Evolutionary conservation across 331 rosid genomes (phyloP), one percentile per base, ranked within the genome.

Genomic region (Cydonia oblonga): DNA sequence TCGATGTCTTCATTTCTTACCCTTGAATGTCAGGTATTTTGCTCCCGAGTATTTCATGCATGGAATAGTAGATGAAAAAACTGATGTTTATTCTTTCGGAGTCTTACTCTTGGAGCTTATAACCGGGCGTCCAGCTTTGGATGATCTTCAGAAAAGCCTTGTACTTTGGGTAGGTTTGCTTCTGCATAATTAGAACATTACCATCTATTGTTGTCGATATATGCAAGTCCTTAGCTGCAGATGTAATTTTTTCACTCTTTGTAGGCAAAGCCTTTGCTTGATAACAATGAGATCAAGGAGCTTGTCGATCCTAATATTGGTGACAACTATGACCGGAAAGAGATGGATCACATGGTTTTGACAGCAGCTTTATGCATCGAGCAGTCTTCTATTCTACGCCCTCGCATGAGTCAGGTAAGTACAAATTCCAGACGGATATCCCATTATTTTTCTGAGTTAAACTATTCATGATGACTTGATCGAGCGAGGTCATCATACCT

Each of bases 1-100:
- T 54, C 75, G 32, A 57, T 59, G 42, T 46, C 25, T 40, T 66
- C 38, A 28, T 61, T 24, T 56, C 19, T 32, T 69, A 38, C 70
- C 60, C 64, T 57, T 65, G 7, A 44, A 76, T 77, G 82, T 52
- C 85, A 92, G 96, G 77, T 92, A 92, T 83, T 85, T 88, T 68
- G 98, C 98, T 66, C 98, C 96, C 7, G 98, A 92, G 65, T 92
- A 92, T 79, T 73, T 88, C 84, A 84, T 80, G 87, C 92, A 84
- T 56, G 98, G 98, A 72, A 80, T 83, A 71, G 89, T 90, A 18
- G 82, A 83, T n/a, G 98, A 92, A 80, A 92, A 92, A 79, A 92
- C 90, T 13, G 96, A 90, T 79, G 89, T 92, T 69, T 90, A 85
- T 62, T 82, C 96, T 8, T 92, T 90, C 28, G 96, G 96, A 46